These are phyloP conservation scores for Cercospora sesami DNA, from an alignment of 2,329 filamentous ascomycete genomes.

Conservation along the genomic window DNA sequence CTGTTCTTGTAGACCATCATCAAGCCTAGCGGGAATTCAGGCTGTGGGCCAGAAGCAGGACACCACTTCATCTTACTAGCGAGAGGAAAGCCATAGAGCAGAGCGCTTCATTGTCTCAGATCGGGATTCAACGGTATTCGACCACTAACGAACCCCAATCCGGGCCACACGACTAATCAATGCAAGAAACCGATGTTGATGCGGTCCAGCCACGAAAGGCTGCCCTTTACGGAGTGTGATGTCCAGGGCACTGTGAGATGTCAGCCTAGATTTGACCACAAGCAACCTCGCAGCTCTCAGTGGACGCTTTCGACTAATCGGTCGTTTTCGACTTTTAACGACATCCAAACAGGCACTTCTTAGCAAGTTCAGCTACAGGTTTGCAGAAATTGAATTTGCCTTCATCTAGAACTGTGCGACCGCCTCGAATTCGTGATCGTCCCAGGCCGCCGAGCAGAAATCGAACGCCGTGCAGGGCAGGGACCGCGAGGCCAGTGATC, in stretches of 20 bases:
- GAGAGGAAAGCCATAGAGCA: not conserved
- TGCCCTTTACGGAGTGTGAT: not conserved
- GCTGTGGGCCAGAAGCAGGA: not conserved
- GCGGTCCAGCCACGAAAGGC: not conserved
- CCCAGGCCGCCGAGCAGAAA: not conserved
- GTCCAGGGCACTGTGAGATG: too few species aligned
- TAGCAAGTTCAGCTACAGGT: not conserved
- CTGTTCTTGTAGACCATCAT: not conserved
- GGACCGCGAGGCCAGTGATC: not conserved
- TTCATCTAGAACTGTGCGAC: not conserved
- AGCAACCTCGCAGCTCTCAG: too few species aligned
- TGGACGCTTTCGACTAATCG: too few species aligned
- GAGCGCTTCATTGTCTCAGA: not conserved
- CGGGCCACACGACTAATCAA: not conserved
- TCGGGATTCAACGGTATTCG: not conserved
- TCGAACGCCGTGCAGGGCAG: not conserved
- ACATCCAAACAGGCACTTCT: not conserved
- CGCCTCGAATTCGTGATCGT: not conserved
- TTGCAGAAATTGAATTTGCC: not conserved
- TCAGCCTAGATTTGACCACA: too few species aligned
- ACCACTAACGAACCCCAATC: not conserved
- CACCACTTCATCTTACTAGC: not conserved
- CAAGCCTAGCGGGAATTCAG: not conserved
- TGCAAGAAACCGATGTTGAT: not conserved
- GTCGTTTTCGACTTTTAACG: too few species aligned